Evolutionary conservation across 805 yeast species (phyloP).

Genomic region (Schizosaccharomyces pombe): DNA sequence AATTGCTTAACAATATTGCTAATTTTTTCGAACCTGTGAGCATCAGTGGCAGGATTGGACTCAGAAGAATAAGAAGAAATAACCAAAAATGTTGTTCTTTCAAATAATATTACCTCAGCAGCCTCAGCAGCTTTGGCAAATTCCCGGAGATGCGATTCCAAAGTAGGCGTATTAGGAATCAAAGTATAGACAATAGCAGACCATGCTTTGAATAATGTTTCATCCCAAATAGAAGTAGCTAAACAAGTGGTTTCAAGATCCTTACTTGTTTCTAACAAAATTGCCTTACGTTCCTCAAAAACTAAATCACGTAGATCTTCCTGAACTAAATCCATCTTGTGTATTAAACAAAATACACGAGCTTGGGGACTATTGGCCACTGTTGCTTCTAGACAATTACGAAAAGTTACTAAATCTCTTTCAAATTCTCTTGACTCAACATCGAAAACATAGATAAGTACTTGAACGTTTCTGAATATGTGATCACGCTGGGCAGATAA

Average conservation of each 20-base stretch:
- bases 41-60: conserved; percentile 32
- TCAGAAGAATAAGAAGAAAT: conserved; percentile 23
- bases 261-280: conserved; percentile 64
- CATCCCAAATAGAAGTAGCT: conserved; percentile 95
- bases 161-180: conserved; percentile 69
- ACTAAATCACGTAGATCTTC: conserved; percentile 42
- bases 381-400: conserved; percentile 57
- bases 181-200: conserved; percentile 82
- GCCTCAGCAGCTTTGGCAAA: conserved; percentile 59
- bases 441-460: conserved; percentile 84
- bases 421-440: conserved; percentile 79
- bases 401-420: conserved; percentile 80
- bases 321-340: conserved; percentile 90
- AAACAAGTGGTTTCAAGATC: conserved; percentile 62
- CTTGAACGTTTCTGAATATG: conserved; percentile 86
- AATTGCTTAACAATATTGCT: conserved; percentile 83
- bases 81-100: conserved; percentile 73
- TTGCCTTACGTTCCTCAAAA: conserved; percentile 20
- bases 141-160: conserved; percentile 50
- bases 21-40: conserved; percentile 81
- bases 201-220: conserved; percentile 89
- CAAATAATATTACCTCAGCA: conserved; percentile 75
- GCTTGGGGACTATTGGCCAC: conserved; percentile 74
- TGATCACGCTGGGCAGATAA: conserved; percentile 72
- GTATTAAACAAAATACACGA: conserved; percentile 71